Conservation (phyloP, 2,329 filamentous ascomycete species). For the Fusarium denticulatum region DNA sequence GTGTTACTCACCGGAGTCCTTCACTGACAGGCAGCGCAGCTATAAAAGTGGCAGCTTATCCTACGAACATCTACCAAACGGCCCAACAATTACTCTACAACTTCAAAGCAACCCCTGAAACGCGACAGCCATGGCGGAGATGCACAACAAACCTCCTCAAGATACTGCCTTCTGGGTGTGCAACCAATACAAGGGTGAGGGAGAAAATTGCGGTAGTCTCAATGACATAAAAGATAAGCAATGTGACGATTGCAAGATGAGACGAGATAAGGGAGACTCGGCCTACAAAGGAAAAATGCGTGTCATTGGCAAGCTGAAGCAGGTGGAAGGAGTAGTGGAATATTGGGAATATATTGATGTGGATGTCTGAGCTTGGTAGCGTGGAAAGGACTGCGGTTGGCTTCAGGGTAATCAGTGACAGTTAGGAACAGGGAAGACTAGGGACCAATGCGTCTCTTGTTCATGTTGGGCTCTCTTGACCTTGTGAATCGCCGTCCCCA, state of each 20-base stretch:
- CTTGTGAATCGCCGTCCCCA: too few species aligned
- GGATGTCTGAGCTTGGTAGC: background rate
- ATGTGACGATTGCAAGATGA: background rate
- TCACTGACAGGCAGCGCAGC: background rate
- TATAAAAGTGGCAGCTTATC: background rate
- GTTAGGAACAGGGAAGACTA: rapidly evolving
- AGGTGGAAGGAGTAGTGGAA: background rate
- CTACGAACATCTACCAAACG: rapidly evolving
- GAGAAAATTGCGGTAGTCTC: background rate
- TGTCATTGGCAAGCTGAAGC: background rate
- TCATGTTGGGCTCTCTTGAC: rapidly evolving
- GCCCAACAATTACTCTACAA: background rate
- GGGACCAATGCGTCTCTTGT: rapidly evolving
- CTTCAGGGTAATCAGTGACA: rapidly evolving
- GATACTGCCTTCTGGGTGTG: background rate
- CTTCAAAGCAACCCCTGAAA: rapidly evolving
- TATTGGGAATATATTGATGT: background rate
- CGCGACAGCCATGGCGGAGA: background rate
- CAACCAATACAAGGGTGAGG: background rate
- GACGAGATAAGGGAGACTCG: background rate
- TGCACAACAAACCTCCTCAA: rapidly evolving
- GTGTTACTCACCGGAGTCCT: too few species aligned
- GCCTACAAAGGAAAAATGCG: background rate
- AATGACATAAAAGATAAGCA: background rate
- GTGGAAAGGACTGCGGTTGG: rapidly evolving